phyloP scores from a whole-genome alignment of 2,329 filamentous ascomycete species.

The Ophiostoma fasciatum region DNA sequence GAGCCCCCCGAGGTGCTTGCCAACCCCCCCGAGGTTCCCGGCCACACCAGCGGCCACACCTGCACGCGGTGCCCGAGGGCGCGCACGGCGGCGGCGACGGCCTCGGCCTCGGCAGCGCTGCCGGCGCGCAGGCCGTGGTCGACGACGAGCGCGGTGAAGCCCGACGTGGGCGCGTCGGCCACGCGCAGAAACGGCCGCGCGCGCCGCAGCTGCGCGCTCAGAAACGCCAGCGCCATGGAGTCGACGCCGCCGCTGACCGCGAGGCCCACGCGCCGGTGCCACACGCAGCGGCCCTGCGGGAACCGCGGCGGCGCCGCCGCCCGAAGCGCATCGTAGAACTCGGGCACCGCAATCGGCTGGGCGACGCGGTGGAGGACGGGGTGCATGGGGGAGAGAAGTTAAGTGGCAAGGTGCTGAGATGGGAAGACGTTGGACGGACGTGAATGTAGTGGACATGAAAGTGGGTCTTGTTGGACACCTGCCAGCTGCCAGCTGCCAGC shows the following conservation, averaged over 20 bases:
- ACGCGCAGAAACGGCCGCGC: constrained; percentile 22
- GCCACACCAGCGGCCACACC: constrained; percentile 30
- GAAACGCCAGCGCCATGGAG: constrained; percentile 84
- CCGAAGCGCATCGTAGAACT: constrained; percentile 34
- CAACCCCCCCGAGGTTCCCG: constrained; percentile 15
- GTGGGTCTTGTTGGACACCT: no score
- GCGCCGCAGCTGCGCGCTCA: constrained; percentile 41
- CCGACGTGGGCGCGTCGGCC: constrained; percentile 27
- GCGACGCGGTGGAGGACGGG: constrained; percentile 25
- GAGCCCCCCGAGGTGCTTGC: constrained; percentile 17
- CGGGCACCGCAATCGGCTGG: constrained; percentile 22
- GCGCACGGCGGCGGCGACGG: constrained; percentile 25
- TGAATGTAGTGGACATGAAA: no score
- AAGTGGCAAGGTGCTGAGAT: no score
- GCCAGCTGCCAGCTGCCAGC: no score
- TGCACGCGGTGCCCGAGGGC: constrained; percentile 20
- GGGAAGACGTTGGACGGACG: no score
- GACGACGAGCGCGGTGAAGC: constrained; percentile 34
- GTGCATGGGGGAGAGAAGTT: constrained; percentile 9
- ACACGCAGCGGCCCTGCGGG: constrained; percentile 21
- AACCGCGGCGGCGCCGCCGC: constrained; percentile 36
- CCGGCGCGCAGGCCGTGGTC: constrained; percentile 42
- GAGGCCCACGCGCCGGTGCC: constrained; percentile 35
- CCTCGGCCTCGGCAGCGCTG: constrained; percentile 35
- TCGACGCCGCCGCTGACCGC: constrained; percentile 89